A percentile compares a stretch with the other conserved stretches of the same genome.
These are phyloP conservation scores for Cornus suecica DNA, from an alignment of 148 eudicot species.

Conservation along the genomic window DNA sequence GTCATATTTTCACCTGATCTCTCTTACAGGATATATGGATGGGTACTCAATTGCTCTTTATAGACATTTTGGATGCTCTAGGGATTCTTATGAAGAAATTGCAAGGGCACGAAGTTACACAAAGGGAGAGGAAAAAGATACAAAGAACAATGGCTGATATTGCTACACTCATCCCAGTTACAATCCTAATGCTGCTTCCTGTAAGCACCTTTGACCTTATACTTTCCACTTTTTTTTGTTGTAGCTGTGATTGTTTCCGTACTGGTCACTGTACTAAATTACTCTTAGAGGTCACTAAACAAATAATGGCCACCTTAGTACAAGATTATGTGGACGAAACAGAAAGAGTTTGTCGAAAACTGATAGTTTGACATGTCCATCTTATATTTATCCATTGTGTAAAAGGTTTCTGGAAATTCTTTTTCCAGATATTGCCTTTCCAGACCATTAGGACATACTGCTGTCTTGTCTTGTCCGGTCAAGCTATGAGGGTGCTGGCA, in stretches of 20 bases:
- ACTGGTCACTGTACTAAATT: background rate
- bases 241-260: conserved; percentile 1
- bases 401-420: background rate
- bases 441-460: background rate
- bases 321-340: background rate
- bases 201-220: conserved; percentile 22
- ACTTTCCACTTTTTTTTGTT: background rate
- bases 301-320: background rate
- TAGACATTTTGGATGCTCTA: conserved; percentile 26
- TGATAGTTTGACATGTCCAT: background rate
- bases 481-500: background rate
- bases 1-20: conserved; percentile 9
- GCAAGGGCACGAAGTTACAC: conserved; percentile 33
- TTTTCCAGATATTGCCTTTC: background rate
- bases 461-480: background rate
- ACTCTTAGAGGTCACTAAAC: background rate
- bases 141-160: conserved; percentile 35
- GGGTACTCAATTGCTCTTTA: conserved; percentile 40
- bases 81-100: conserved; percentile 28
- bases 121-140: conserved; percentile 39
- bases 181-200: conserved; percentile 46
- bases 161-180: conserved; percentile 38
- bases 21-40: conserved; percentile 40
- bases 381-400: background rate
- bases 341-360: background rate